Evolutionary conservation across 768 basidiomycete genomes (phyloP), one percentile per base, ranked within the genome.

Genomic region (Flagelloscypha sp.): DNA sequence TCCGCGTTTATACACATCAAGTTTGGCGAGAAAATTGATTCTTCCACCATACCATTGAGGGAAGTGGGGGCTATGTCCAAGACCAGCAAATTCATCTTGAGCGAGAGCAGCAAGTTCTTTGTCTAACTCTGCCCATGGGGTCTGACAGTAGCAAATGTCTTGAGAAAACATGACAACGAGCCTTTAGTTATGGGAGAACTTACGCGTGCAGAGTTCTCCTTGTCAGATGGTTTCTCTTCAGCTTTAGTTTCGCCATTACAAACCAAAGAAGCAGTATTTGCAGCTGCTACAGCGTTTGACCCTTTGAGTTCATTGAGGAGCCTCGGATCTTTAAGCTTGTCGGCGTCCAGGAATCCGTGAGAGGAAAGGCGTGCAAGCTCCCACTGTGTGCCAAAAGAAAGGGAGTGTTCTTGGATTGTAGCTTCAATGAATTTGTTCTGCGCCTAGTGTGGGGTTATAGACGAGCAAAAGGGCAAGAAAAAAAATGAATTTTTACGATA

Each of bases 81-180:
- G 48, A 11, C 64, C 67, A 3, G 59, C 59, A 11, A 48, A 52
- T 0, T 51, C 47, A 35, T 65, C 42, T 5, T 53, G 35, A 0
- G 17, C 16, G 5, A 77, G 53, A 5, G 57, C 55, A 1, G 49
- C 43, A 23, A 72, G 66, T 47, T 84, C 81, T 4, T 45, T 52
- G 44, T 83, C 78, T 3, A 83, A 55, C 48, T 82, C 76, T 27
- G 48, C 47, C 78, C 79, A 84, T 0, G 79, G 77, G 9, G 64
- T 61, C 79, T 84, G 30, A 11, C n/a, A n/a, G n/a, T n/a, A 37
- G 20, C 30, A 8, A 8, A 31, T 39, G 13, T 24, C 27, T 24
- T 10, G 28, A 24, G 13, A 32, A 36, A 35, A 23, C 21, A n/a
- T 34, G 29, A 16, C 27, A 29, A 28, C 10, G 11, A 33, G 8